These are phyloP conservation scores for Exophiala sideris DNA, from an alignment of 2,329 filamentous ascomycete genomes.

Conservation along the genomic window DNA sequence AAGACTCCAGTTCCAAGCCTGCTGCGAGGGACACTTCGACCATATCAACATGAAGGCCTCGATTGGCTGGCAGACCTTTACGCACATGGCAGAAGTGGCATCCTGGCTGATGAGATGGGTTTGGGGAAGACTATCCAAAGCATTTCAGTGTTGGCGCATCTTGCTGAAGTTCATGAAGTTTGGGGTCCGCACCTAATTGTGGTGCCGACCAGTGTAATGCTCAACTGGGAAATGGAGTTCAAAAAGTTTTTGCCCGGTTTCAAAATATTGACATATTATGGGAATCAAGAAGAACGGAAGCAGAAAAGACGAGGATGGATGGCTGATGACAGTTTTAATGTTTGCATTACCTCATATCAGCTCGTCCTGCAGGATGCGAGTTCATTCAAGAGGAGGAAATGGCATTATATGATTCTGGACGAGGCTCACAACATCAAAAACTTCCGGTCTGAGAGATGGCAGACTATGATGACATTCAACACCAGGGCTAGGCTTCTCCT, in stretches of 20 bases:
- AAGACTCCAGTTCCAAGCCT: slow-evolving; percentile 60
- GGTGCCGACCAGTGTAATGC: slow-evolving; percentile 95
- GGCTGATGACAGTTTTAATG: slow-evolving; percentile 91
- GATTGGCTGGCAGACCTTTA: slow-evolving; percentile 96
- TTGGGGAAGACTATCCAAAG: slow-evolving; percentile 98
- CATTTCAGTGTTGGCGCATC: slow-evolving; percentile 85
- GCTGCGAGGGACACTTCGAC: slow-evolving; percentile 80
- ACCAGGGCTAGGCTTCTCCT: slow-evolving; percentile 82
- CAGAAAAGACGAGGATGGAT: slow-evolving; percentile 90
- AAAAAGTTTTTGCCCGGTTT: slow-evolving; percentile 97
- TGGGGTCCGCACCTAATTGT: slow-evolving; percentile 97
- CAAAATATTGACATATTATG: slow-evolving; percentile 96
- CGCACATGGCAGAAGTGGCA: slow-evolving; percentile 88
- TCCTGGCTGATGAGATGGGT: slow-evolving; percentile 97
- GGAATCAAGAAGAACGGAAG: slow-evolving; percentile 85
- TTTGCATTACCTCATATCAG: slow-evolving; percentile 96
- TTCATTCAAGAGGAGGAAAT: slow-evolving; percentile 84
- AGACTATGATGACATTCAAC: slow-evolving; percentile 89
- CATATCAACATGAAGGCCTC: slow-evolving; percentile 95
- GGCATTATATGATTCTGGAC: slow-evolving; percentile 98
- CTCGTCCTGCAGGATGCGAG: slow-evolving; percentile 91
- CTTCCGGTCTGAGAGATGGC: slow-evolving; percentile 96
- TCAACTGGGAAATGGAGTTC: slow-evolving; percentile 99
- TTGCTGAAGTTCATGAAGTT: slow-evolving; percentile 82
- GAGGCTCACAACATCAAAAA: slow-evolving; percentile 99